phyloP scores from a whole-genome alignment of 1,139 yeast genomes.

The Kluyveromyces sp. region DNA sequence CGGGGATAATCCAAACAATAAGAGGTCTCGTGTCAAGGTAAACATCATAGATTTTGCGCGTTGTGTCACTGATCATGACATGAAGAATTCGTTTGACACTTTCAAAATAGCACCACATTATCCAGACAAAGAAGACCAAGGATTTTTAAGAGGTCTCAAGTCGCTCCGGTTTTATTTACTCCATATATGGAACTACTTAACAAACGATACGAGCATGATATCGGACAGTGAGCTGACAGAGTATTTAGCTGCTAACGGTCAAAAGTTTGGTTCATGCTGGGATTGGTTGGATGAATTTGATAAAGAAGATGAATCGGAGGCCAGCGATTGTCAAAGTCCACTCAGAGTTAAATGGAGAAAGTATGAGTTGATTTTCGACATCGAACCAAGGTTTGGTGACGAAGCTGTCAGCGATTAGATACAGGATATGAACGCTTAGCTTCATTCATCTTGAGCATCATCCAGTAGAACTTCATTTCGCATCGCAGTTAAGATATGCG shows the following conservation, averaged over 20 bases:
- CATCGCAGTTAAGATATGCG: neutral
- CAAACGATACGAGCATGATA: conserved; percentile 32
- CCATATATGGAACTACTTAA: conserved; percentile 44
- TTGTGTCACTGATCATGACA: conserved; percentile 68
- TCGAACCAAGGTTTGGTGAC: conserved; percentile 30
- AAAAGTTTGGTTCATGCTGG: conserved; percentile 30
- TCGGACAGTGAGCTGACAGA: conserved; percentile 22
- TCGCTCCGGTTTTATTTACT: conserved; percentile 60
- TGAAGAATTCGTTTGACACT: conserved; percentile 30
- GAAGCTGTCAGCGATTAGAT: conserved; percentile 30
- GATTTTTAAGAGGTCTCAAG: conserved; percentile 75
- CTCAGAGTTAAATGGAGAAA: conserved; percentile 32
- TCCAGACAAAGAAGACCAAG: conserved; percentile 60
- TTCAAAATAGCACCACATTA: conserved; percentile 63
- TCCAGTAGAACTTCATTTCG: no score
- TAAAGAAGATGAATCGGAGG: conserved; percentile 33
- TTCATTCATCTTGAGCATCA: no score
- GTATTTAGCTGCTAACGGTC: conserved; percentile 30
- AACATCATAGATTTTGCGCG: conserved; percentile 94
- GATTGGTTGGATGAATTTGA: conserved; percentile 48
- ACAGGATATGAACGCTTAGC: no score
- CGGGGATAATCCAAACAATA: conserved; percentile 37
- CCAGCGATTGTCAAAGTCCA: conserved; percentile 24
- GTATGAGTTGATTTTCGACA: conserved; percentile 31
- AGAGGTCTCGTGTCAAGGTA: conserved; percentile 38